phyloP scores from a whole-genome alignment of 2,329 filamentous ascomycete genomes.

The Penicillium vulpinum region DNA sequence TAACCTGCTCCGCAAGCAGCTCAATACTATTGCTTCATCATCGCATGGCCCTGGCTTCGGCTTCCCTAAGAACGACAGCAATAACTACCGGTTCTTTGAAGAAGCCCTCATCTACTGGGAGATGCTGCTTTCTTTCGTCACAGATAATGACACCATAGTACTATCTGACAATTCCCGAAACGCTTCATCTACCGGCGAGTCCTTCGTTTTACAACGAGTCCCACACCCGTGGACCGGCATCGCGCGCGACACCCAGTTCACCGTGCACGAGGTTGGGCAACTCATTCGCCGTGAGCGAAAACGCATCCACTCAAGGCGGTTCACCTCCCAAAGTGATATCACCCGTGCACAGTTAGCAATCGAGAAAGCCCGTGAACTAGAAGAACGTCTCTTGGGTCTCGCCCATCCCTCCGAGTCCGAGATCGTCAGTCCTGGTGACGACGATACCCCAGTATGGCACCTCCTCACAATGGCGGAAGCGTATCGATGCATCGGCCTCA shows the following conservation, averaged over 20 bases:
- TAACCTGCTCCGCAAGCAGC: conserved; percentile 42
- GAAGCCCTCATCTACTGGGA: conserved; percentile 61
- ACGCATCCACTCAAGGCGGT: conserved; percentile 35
- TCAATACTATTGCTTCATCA: conserved; percentile 42
- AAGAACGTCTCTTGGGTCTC: conserved; percentile 50
- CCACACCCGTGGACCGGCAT: conserved; percentile 45
- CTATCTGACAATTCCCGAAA: conserved; percentile 20
- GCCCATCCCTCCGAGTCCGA: conserved; percentile 50
- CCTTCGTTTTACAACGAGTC: conserved; percentile 35
- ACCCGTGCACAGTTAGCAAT: conserved; percentile 37
- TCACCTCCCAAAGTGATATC: conserved; percentile 41
- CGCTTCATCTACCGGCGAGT: conserved; percentile 25
- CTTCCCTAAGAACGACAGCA: conserved; percentile 27
- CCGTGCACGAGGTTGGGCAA: conserved; percentile 49
- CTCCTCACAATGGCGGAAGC: conserved; percentile 56
- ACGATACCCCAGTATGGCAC: conserved; percentile 54
- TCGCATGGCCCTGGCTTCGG: conserved; percentile 6
- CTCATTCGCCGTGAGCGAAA: conserved; percentile 39
- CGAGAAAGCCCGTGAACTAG: conserved; percentile 42
- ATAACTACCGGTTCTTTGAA: conserved; percentile 56
- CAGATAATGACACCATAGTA: conserved; percentile 42
- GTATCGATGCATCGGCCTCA: conserved; percentile 54
- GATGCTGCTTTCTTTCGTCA: conserved; percentile 58
- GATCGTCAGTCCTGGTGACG: conserved; percentile 54
- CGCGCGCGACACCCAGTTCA: conserved; percentile 39